Evolutionary conservation across 768 basidiomycete species (phyloP).

Genomic region (Leccinum longicurvipes): DNA sequence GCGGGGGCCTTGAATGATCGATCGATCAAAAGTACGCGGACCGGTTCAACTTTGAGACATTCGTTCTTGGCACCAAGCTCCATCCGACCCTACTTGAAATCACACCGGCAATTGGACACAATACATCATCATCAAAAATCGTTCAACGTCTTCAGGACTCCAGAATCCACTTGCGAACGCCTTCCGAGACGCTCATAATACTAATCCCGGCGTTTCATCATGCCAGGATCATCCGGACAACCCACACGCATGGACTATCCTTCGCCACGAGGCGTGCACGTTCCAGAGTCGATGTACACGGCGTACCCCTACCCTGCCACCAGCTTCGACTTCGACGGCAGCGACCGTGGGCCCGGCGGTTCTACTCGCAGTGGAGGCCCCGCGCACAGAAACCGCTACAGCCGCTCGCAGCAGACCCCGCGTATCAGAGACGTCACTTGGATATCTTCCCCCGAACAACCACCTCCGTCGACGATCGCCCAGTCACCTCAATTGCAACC

Average conservation of each 20-base stretch:
- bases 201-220: neutral
- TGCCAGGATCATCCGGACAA: neutral
- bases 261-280: constrained; percentile 24
- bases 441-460: constrained; percentile 19
- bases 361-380: constrained; percentile 3
- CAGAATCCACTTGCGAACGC: neutral
- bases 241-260: constrained; percentile 11
- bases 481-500: neutral
- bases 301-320: neutral
- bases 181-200: neutral
- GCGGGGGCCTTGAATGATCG: too few relatives aligned
- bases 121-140: neutral
- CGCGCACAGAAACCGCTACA: constrained; percentile 22
- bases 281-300: constrained; percentile 15
- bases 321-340: constrained; percentile 8
- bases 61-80: too few relatives aligned
- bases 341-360: neutral
- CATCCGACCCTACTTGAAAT: too few relatives aligned
- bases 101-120: too few relatives aligned
- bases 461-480: constrained; percentile 5
- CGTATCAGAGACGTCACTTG: constrained; percentile 23
- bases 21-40: too few relatives aligned
- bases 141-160: neutral
- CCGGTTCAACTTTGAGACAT: too few relatives aligned
- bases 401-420: constrained; percentile 18